A percentile compares a stretch with the other conserved stretches of the same genome.
Evolutionary conservation across 2,329 filamentous ascomycete species (phyloP).

Genomic region (Mollisiaceae sp.): DNA sequence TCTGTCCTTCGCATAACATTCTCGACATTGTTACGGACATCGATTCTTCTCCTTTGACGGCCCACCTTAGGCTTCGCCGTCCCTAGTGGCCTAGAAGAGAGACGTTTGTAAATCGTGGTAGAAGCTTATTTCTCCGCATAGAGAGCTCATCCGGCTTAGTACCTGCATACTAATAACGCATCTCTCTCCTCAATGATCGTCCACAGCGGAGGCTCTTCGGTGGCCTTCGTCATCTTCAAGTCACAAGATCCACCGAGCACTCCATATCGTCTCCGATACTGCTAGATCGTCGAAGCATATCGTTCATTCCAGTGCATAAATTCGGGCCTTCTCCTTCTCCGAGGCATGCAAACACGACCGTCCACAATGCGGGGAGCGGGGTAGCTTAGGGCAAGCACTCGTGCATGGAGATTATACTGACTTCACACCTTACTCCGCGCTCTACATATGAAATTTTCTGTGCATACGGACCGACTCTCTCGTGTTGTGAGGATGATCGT

Average conservation of each 20-base stretch:
- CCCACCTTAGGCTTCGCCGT: background rate
- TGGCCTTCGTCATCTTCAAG: background rate
- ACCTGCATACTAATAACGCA: background rate
- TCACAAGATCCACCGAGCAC: constrained; percentile 7
- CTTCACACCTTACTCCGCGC: constrained; percentile 12
- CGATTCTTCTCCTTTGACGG: no score
- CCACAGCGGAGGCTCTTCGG: constrained; percentile 5
- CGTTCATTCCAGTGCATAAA: background rate
- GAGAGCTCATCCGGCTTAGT: background rate
- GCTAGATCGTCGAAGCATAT: background rate
- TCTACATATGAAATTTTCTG: constrained; percentile 1
- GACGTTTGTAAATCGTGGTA: no score
- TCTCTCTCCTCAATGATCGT: no score
- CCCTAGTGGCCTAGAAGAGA: no score
- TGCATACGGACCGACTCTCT: constrained; percentile 3
- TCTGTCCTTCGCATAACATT: no score
- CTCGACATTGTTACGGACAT: background rate
- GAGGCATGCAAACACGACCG: background rate
- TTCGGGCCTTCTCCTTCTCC: constrained; percentile 9
- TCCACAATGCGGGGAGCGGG: constrained; percentile 2
- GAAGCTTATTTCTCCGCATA: background rate
- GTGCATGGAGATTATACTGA: constrained; percentile 12
- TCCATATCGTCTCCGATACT: background rate
- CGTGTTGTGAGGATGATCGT: background rate
- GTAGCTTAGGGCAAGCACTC: background rate